Evolutionary conservation across 306 rosid genomes (phyloP).

Genomic region (Hippophae rhamnoides): DNA sequence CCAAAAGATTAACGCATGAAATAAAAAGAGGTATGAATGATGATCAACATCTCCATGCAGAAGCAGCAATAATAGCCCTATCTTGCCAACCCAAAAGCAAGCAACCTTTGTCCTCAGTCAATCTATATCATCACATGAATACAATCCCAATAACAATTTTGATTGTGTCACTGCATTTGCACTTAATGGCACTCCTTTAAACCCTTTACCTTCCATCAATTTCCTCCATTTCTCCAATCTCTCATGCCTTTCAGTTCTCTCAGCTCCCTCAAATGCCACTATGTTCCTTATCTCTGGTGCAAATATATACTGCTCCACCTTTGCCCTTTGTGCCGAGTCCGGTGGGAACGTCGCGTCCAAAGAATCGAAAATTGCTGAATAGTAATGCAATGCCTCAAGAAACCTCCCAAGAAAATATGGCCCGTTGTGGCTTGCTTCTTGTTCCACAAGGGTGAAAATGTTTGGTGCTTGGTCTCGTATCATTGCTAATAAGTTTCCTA

Average conservation of each 20-base stretch:
- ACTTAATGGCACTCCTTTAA: constrained; percentile 59
- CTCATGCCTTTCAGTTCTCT: constrained; percentile 79
- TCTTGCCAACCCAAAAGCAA: constrained; percentile 90
- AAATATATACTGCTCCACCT: constrained; percentile 85
- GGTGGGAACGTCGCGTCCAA: constrained; percentile 76
- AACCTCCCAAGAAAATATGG: constrained; percentile 78
- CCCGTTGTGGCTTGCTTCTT: constrained; percentile 86
- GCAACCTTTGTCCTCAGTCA: constrained; percentile 79
- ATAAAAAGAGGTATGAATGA: not conserved
- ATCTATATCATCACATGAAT: constrained; percentile 68
- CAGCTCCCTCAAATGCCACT: constrained; percentile 65
- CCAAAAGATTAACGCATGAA: not conserved
- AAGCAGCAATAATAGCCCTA: constrained; percentile 65
- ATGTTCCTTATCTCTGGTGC: constrained; percentile 84
- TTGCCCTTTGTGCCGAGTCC: constrained; percentile 71
- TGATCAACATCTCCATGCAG: constrained; percentile 79
- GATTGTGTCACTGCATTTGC: constrained; percentile 90
- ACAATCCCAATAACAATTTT: constrained; percentile 66
- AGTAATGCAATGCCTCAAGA: constrained; percentile 69
- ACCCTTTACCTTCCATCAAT: constrained; percentile 79
- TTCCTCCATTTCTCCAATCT: constrained; percentile 88
- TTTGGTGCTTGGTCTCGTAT: constrained; percentile 80
- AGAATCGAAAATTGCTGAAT: constrained; percentile 81
- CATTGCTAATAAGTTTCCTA: constrained; percentile 51
- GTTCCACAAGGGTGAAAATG: constrained; percentile 67